Percentiles rank a stretch among this genome's conserved stretches.
Evolutionary conservation across 352 stramenopile genomes (phyloP).

Genomic region (Plasmopara muralis): DNA sequence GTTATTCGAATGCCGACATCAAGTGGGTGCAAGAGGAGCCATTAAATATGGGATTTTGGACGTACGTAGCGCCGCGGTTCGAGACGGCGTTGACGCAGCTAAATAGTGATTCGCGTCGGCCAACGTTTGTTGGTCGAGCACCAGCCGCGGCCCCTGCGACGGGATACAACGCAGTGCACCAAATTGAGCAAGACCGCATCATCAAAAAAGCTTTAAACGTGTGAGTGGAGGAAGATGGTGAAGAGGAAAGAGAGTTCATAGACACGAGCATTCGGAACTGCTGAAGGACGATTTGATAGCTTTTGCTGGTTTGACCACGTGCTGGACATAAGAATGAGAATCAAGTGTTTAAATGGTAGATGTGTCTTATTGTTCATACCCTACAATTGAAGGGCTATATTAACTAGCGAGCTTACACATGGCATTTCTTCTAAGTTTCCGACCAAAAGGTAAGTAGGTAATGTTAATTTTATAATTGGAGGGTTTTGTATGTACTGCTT

Average conservation of each 20-base stretch:
- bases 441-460: no score
- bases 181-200: slow-evolving; percentile 91
- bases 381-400: no score
- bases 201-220: slow-evolving; percentile 76
- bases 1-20: slow-evolving; percentile 92
- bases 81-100: slow-evolving; percentile 92
- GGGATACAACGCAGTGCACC: slow-evolving; percentile 92
- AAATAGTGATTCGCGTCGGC: slow-evolving; percentile 79
- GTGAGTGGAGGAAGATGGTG: slow-evolving; percentile 18
- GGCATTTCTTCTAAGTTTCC: no score
- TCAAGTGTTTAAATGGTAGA: no score
- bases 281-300: background rate
- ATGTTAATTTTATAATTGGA: no score
- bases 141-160: slow-evolving; percentile 92
- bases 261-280: slow-evolving; percentile 3
- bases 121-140: slow-evolving; percentile 90
- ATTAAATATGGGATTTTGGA: slow-evolving; percentile 96
- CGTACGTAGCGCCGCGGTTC: slow-evolving; percentile 90
- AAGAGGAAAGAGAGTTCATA: slow-evolving; percentile 5
- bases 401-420: no score
- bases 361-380: no score
- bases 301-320: no score
- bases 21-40: slow-evolving; percentile 95
- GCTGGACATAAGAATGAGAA: no score
- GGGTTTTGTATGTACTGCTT: no score